Evolutionary conservation across 2,329 filamentous ascomycete species (phyloP).

Genomic region (Hypomyces perniciosus): DNA sequence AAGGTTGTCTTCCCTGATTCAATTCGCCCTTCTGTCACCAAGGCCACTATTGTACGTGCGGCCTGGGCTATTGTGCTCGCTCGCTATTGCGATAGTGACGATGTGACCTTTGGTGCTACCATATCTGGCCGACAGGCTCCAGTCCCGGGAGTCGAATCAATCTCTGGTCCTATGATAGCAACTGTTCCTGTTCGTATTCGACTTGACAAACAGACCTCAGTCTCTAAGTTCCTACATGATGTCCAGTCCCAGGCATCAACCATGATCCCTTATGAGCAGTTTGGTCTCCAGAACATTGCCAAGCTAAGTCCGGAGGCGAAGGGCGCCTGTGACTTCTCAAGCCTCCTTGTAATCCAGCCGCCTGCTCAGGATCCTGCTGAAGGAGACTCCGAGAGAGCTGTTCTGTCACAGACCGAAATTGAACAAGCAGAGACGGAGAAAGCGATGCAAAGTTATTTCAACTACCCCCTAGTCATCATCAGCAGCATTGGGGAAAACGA

Average conservation of each 20-base stretch:
- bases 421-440: neutral
- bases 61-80: conserved; percentile 19
- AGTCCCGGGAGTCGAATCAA: conserved; percentile 5
- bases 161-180: conserved; percentile 10
- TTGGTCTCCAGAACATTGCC: conserved; percentile 11
- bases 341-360: conserved; percentile 2
- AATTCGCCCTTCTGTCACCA: neutral
- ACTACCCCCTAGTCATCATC: neutral
- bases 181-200: conserved; percentile 14
- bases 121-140: conserved; percentile 15
- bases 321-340: neutral
- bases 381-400: neutral
- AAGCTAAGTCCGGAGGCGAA: neutral
- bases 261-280: conserved; percentile 19
- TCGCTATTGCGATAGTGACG: conserved; percentile 8
- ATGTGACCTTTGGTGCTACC: conserved; percentile 18
- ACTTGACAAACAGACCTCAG: conserved; percentile 2
- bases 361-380: neutral
- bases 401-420: neutral
- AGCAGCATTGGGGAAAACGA: neutral
- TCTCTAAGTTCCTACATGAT: neutral
- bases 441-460: neutral
- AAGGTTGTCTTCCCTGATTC: neutral
- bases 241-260: conserved; percentile 12
- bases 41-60: conserved; percentile 14